Conservation (phyloP, 768 basidiomycete species). For the Lactarius pseudohatsudake region DNA sequence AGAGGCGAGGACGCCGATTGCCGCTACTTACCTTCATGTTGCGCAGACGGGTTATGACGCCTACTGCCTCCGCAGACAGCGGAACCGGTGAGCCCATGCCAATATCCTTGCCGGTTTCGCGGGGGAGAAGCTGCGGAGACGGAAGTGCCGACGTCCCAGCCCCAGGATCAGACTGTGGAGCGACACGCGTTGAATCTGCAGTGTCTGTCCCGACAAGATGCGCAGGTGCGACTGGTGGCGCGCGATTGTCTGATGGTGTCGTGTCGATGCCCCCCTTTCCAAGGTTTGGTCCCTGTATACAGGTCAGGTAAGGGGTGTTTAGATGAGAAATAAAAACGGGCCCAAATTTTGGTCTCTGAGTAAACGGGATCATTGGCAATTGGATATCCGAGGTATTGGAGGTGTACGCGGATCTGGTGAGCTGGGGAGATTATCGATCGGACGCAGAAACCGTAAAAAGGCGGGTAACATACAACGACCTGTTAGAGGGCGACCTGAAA, state of each 20-base stretch:
- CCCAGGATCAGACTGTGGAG: not conserved
- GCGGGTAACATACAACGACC: constrained; percentile 73
- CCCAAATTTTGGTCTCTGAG: constrained; percentile 77
- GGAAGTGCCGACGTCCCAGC: not conserved
- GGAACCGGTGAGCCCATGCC: constrained; percentile 86
- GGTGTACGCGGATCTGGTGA: constrained; percentile 95
- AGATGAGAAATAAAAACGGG: constrained; percentile 32
- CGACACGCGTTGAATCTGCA: constrained; percentile 21
- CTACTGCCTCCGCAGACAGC: constrained; percentile 72
- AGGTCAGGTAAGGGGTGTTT: not conserved
- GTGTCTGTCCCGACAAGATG: constrained; percentile 36
- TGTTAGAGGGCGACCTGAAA: constrained; percentile 78
- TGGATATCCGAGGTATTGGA: constrained; percentile 91
- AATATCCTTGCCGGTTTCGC: constrained; percentile 84
- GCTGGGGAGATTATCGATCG: constrained; percentile 46
- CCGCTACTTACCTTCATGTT: constrained; percentile 70
- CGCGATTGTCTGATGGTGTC: constrained; percentile 62
- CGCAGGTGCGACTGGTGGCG: constrained; percentile 55
- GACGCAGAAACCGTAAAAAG: not conserved
- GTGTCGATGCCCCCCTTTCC: constrained; percentile 83
- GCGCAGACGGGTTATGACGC: constrained; percentile 70
- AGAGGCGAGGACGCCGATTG: not conserved
- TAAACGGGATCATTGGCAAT: constrained; percentile 97
- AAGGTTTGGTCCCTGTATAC: constrained; percentile 58
- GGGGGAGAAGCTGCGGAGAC: constrained; percentile 56